phyloP scores from a whole-genome alignment of 75 land plant species.

The Isoetes taiwanensis region DNA sequence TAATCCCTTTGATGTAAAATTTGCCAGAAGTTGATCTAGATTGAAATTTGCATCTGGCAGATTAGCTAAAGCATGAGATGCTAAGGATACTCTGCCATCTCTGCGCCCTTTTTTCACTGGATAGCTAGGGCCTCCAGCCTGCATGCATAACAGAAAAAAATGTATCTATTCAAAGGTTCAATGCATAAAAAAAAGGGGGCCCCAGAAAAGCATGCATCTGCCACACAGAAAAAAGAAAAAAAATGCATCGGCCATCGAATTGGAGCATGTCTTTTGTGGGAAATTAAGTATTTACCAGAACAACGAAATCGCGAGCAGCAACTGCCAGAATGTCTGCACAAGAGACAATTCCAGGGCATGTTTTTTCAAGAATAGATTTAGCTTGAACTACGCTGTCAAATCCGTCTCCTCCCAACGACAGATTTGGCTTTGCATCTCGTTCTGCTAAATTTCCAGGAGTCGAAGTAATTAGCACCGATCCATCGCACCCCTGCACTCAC shows the following conservation, averaged over 20 bases:
- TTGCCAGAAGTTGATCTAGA: conserved; percentile 6
- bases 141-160: too few relatives aligned
- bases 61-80: not conserved
- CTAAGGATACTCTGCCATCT: conserved; percentile 27
- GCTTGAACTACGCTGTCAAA: conserved; percentile 32
- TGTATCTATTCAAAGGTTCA: too few relatives aligned
- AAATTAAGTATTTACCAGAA: too few relatives aligned
- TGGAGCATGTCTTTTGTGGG: too few relatives aligned
- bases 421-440: conserved; percentile 21
- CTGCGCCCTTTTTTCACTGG: too few relatives aligned
- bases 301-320: conserved; percentile 16
- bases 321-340: conserved; percentile 30
- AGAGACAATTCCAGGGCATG: conserved; percentile 17
- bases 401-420: conserved; percentile 13
- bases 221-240: too few relatives aligned
- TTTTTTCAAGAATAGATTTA: conserved; percentile 23
- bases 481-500: conserved; percentile 19
- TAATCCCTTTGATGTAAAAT: conserved; percentile 23
- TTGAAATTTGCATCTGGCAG: conserved; percentile 16
- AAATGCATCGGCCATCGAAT: too few relatives aligned
- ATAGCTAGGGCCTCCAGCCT: too few relatives aligned
- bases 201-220: too few relatives aligned
- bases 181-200: too few relatives aligned
- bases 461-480: conserved; percentile 13
- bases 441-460: conserved; percentile 13